A percentile compares a stretch with the other conserved stretches of the same genome.
Evolutionary conservation across 1,139 yeast species (phyloP).

Genomic region (Suhomyces anneliseae): DNA sequence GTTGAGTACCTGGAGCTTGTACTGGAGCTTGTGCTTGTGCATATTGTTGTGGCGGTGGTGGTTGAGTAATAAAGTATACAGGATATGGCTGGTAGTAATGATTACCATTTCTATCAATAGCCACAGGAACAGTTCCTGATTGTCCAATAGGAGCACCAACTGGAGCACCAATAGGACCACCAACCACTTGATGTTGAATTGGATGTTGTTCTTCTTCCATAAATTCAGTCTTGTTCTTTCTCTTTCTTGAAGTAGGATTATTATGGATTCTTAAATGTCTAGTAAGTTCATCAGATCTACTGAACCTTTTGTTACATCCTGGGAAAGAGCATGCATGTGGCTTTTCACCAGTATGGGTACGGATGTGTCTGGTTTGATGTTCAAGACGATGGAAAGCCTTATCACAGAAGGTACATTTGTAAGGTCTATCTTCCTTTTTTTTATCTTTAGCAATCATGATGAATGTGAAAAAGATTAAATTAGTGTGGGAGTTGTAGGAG

Average conservation of each 20-base stretch:
- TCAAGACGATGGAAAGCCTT: constrained; percentile 91
- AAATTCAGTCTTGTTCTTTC: constrained; percentile 14
- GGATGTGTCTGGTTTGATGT: constrained; percentile 90
- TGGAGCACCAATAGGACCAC: neutral
- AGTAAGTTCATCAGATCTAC: constrained; percentile 87
- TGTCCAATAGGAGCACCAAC: neutral
- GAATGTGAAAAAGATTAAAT: neutral
- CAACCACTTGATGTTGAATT: neutral
- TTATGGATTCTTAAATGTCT: constrained; percentile 87
- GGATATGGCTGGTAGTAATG: constrained; percentile 39
- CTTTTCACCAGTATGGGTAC: constrained; percentile 95
- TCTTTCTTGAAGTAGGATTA: constrained; percentile 49
- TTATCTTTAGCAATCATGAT: constrained; percentile 14
- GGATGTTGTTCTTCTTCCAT: constrained; percentile 1
- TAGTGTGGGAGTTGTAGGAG: too few species aligned
- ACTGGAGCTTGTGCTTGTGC: neutral
- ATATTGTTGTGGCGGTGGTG: constrained; percentile 1
- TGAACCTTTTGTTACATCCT: constrained; percentile 82
- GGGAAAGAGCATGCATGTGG: constrained; percentile 89
- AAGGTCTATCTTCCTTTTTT: constrained; percentile 53
- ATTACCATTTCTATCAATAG: constrained; percentile 38
- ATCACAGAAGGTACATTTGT: constrained; percentile 87
- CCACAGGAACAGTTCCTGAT: constrained; percentile 25
- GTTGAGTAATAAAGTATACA: constrained; percentile 36
- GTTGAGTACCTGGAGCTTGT: neutral